Conservation (phyloP, 495 filamentous ascomycete genomes). For the Hypoxylon rickii region DNA sequence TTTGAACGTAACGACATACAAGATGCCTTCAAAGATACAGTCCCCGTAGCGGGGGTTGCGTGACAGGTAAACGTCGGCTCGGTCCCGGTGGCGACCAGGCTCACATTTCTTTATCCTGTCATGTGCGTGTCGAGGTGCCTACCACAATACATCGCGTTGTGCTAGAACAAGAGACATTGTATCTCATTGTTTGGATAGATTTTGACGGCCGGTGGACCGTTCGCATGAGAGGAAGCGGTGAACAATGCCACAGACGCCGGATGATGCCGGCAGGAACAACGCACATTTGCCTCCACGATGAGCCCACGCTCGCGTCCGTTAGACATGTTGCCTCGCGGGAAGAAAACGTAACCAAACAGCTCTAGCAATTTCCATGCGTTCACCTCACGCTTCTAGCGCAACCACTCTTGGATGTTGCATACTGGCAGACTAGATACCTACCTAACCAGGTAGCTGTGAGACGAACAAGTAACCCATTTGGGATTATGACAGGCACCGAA, state of each 20-base stretch:
- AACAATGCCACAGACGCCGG: conserved; percentile 32
- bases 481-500: conserved; percentile 18
- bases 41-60: not conserved
- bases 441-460: no score
- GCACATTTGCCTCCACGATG: conserved; percentile 29
- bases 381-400: conserved; percentile 2
- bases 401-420: conserved; percentile 1
- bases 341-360: not conserved
- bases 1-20: conserved; percentile 2
- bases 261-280: conserved; percentile 24
- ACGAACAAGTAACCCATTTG: conserved; percentile 19
- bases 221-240: conserved; percentile 27
- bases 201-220: conserved; percentile 29
- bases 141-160: no score
- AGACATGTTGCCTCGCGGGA: conserved; percentile 10
- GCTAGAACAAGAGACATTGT: conserved; percentile 13
- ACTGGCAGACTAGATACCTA: no score
- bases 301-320: conserved; percentile 19
- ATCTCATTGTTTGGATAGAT: conserved; percentile 24
- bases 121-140: no score
- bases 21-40: not conserved
- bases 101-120: no score
- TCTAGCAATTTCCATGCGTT: conserved; percentile 5
- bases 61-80: no score
- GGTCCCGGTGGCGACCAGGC: no score